These are phyloP conservation scores for Zoysia pacifica DNA, from an alignment of 176 grass and related monocot species.

Conservation along the genomic window DNA sequence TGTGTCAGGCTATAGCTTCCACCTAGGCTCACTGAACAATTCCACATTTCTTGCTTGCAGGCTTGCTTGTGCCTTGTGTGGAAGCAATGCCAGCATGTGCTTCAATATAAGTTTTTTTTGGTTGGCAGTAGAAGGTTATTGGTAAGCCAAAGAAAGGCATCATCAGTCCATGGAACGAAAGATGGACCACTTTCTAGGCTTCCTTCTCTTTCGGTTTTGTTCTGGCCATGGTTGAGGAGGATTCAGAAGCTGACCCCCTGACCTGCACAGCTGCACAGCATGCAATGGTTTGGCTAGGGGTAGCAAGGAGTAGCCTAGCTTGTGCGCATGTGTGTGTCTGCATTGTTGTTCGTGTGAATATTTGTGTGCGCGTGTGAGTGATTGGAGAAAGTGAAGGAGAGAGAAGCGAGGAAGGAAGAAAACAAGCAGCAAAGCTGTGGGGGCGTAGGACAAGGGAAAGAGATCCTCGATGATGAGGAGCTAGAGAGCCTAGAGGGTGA, in stretches of 20 bases:
- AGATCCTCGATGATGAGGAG: constrained; percentile 32
- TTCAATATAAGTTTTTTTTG: background rate
- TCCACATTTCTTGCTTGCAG: background rate
- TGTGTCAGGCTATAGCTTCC: background rate
- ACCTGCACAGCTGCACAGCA: background rate
- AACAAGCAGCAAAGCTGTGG: constrained; percentile 28
- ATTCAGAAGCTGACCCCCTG: background rate
- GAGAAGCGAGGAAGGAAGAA: background rate
- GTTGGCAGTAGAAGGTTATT: background rate
- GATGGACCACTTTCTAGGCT: constrained; percentile 28
- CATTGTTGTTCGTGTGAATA: constrained; percentile 22
- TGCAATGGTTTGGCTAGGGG: background rate
- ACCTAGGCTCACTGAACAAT: background rate
- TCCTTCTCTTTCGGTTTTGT: constrained; percentile 36
- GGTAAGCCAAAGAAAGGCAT: background rate
- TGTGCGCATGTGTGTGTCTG: constrained; percentile 25
- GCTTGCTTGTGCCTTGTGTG: background rate
- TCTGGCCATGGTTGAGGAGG: constrained; percentile 35
- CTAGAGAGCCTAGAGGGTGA: background rate
- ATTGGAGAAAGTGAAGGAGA: background rate
- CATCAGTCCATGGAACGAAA: constrained; percentile 35
- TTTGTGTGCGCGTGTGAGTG: background rate
- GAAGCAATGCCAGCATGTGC: background rate
- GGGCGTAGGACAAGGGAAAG: constrained; percentile 22
- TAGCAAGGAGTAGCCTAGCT: background rate